Evolutionary conservation across 2,329 filamentous ascomycete species (phyloP).

Genomic region (Penicillium capsulatum): DNA sequence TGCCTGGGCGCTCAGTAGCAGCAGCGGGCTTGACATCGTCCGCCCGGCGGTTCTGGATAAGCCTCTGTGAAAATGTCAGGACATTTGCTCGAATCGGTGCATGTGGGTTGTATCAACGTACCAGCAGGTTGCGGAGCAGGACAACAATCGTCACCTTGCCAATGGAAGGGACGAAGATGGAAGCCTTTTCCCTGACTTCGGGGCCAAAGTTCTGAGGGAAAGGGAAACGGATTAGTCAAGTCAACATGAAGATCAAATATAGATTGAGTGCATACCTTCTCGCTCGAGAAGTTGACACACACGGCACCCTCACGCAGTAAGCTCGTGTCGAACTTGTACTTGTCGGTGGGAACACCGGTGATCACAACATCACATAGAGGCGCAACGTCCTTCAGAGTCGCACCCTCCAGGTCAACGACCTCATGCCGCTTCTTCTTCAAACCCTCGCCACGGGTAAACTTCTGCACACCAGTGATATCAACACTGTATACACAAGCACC

Average conservation of each 20-base stretch:
- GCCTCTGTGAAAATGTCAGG: constrained; percentile 36
- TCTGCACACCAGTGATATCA: constrained; percentile 83
- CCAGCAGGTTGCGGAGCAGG: constrained; percentile 80
- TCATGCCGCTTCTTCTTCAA: constrained; percentile 82
- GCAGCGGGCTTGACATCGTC: constrained; percentile 40
- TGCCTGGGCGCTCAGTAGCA: constrained; percentile 41
- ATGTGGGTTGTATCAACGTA: too few species aligned
- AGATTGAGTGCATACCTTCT: constrained; percentile 65
- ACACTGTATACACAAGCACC: constrained; percentile 94
- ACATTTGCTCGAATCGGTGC: too few species aligned
- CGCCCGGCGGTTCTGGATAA: constrained; percentile 43
- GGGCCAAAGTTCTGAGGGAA: constrained; percentile 70
- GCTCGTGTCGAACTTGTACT: constrained; percentile 82
- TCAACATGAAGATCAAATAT: too few species aligned
- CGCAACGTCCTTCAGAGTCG: constrained; percentile 73
- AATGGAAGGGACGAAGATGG: constrained; percentile 94
- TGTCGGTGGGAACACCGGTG: constrained; percentile 80
- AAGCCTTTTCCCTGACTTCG: constrained; percentile 89
- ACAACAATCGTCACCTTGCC: constrained; percentile 97
- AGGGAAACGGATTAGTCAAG: neutral
- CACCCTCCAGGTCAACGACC: constrained; percentile 75
- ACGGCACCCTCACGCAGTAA: constrained; percentile 83
- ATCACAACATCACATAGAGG: constrained; percentile 92
- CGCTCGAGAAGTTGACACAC: constrained; percentile 98
- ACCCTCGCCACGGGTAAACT: constrained; percentile 85